phyloP scores from a whole-genome alignment of 139 green algal genomes.

The Eudorina sp. region DNA sequence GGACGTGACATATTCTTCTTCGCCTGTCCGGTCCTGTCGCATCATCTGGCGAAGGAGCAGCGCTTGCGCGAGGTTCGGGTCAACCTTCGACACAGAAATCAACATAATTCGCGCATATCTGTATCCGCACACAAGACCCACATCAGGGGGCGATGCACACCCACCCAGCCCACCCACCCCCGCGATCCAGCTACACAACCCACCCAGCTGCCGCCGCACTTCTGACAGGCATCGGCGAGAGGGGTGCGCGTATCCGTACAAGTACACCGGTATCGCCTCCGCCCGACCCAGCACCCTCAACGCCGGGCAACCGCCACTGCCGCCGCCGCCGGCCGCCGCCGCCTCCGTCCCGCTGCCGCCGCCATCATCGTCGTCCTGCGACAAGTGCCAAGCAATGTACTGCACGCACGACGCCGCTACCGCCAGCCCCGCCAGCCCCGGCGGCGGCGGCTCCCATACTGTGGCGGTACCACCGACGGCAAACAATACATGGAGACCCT shows the following conservation, averaged over 20 bases:
- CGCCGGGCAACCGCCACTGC: background rate
- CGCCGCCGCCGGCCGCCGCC: background rate
- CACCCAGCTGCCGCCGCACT: constrained; percentile 69
- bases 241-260: constrained; percentile 76
- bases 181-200: background rate
- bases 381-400: constrained; percentile 14
- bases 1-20: background rate
- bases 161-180: background rate
- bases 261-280: constrained; percentile 69
- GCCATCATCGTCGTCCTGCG: background rate
- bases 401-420: constrained; percentile 13
- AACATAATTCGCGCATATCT: background rate
- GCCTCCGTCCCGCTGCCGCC: background rate
- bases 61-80: background rate
- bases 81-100: background rate
- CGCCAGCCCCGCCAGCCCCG: background rate
- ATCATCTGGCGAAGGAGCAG: background rate
- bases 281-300: background rate
- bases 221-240: constrained; percentile 63
- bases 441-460: constrained; percentile 30
- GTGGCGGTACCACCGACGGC: background rate
- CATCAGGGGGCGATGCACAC: no score
- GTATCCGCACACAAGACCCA: no score
- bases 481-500: no score
- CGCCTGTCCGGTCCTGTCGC: background rate